These are phyloP conservation scores for Scorias spongiosa DNA, from an alignment of 2,329 filamentous ascomycete species.

Conservation along the genomic window DNA sequence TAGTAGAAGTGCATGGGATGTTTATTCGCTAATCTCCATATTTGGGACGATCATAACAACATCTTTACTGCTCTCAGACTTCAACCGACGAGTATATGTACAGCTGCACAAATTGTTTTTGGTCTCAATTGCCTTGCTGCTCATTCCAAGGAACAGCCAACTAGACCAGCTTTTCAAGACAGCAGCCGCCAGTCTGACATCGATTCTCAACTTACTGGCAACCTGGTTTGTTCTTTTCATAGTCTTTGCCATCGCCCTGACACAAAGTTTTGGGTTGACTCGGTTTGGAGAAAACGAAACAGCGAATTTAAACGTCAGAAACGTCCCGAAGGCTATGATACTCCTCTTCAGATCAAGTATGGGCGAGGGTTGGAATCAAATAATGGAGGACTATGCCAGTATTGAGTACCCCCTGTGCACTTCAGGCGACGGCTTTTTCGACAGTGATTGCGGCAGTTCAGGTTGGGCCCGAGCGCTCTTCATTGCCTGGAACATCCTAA, in stretches of 20 bases:
- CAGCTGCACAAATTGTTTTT: constrained; percentile 90
- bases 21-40: constrained; percentile 72
- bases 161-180: constrained; percentile 98
- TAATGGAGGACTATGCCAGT: constrained; percentile 89
- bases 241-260: constrained; percentile 90
- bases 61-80: constrained; percentile 54
- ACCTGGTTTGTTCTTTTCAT: constrained; percentile 97
- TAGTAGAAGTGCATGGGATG: constrained; percentile 83
- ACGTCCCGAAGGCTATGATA: constrained; percentile 84
- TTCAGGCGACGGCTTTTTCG: constrained; percentile 53
- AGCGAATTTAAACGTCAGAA: constrained; percentile 80
- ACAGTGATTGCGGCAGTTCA: constrained; percentile 83
- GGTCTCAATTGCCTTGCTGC: constrained; percentile 71
- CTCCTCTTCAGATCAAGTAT: constrained; percentile 84
- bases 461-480: constrained; percentile 82
- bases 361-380: constrained; percentile 88
- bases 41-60: constrained; percentile 68
- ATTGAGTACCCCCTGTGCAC: constrained; percentile 73
- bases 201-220: constrained; percentile 80
- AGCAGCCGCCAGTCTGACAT: constrained; percentile 78
- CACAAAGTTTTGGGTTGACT: constrained; percentile 88
- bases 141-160: constrained; percentile 93
- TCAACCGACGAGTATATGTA: constrained; percentile 44
- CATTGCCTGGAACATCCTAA: constrained; percentile 95
- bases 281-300: constrained; percentile 61